Conservation (phyloP, 768 basidiomycete genomes). For the Suillus subaureus region DNA sequence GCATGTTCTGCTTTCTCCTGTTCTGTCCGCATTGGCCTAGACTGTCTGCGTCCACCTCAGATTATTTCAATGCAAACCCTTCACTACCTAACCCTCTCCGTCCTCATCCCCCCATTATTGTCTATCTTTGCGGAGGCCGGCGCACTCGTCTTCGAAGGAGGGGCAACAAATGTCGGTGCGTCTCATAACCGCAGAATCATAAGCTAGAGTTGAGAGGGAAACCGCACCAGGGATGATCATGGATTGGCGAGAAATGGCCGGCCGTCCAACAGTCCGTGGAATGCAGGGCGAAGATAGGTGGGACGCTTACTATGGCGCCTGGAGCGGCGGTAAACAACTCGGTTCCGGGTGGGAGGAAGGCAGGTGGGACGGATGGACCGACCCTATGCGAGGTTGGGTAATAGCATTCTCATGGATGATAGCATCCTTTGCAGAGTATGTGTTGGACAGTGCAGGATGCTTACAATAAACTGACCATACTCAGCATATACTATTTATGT, state of each 20-base stretch:
- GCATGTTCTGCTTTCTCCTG: constrained; percentile 38
- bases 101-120: constrained; percentile 83
- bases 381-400: constrained; percentile 87
- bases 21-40: constrained; percentile 3
- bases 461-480: constrained; percentile 16
- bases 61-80: constrained; percentile 92
- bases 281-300: constrained; percentile 66
- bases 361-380: constrained; percentile 68
- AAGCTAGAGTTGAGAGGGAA: constrained; percentile 7
- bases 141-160: constrained; percentile 74
- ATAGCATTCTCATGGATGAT: constrained; percentile 86
- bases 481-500: constrained; percentile 79
- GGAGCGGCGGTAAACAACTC: constrained; percentile 80
- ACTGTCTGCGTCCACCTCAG: constrained; percentile 40
- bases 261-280: constrained; percentile 72
- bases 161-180: constrained; percentile 77
- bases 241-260: constrained; percentile 98
- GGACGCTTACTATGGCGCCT: constrained; percentile 69
- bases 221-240: constrained; percentile 75
- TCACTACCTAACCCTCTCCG: constrained; percentile 87
- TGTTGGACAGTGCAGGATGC: constrained; percentile 24
- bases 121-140: constrained; percentile 71
- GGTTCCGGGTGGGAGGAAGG: constrained; percentile 53
- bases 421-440: constrained; percentile 85
- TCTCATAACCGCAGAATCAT: constrained; percentile 1